phyloP scores from a whole-genome alignment of 305 asterid genomes.

The Fraxinus latifolia region DNA sequence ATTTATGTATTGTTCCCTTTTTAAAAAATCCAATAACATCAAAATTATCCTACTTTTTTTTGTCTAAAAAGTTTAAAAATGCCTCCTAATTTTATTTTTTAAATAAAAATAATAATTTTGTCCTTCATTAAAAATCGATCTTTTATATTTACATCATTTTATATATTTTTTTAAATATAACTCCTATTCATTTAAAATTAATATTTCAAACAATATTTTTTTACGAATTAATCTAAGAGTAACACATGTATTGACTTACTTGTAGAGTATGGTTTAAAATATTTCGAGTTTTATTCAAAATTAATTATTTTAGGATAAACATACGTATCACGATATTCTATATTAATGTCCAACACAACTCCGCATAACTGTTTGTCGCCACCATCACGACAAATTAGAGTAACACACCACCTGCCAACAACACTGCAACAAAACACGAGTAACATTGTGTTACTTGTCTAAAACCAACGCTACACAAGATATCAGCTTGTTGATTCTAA shows the following conservation, averaged over 20 bases:
- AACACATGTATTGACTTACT: neutral
- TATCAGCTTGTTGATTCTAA: neutral
- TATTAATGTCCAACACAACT: neutral
- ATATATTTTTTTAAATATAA: neutral
- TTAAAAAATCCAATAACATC: neutral
- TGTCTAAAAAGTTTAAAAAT: too few species aligned
- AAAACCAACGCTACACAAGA: neutral
- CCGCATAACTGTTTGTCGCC: neutral
- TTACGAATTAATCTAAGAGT: neutral
- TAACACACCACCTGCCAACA: neutral
- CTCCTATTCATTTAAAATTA: neutral
- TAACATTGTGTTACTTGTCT: neutral
- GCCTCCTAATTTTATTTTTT: too few species aligned
- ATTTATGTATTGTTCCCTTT: too few species aligned
- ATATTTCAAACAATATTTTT: neutral
- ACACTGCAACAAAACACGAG: neutral
- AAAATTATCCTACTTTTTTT: too few species aligned
- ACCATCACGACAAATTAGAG: neutral
- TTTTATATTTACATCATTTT: neutral
- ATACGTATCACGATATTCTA: neutral
- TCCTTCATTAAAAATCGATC: neutral
- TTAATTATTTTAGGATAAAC: neutral
- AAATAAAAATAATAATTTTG: neutral
- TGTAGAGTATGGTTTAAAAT: neutral
- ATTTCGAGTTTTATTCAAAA: neutral